Conservation (phyloP, 257 asterid species). For the Petrea volubilis region DNA sequence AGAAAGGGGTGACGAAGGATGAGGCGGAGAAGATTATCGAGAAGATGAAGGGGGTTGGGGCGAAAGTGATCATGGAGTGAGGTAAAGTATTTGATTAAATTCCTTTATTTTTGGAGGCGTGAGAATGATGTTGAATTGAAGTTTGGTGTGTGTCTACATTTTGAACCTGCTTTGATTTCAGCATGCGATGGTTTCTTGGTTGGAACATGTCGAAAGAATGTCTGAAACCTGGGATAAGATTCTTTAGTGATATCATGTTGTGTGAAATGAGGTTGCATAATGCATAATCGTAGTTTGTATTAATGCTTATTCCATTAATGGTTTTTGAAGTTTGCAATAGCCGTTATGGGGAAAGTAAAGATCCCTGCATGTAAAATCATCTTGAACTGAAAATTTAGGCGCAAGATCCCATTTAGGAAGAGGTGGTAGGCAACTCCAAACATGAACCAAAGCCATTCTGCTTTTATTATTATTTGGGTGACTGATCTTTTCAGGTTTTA, state of each 20-base stretch:
- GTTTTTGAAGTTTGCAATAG: not conserved
- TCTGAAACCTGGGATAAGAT: not conserved
- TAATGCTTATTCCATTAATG: not conserved
- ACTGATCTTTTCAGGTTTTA: not conserved
- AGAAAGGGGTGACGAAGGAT: conserved; percentile 93
- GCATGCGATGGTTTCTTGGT: not conserved
- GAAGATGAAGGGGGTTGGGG: conserved; percentile 86
- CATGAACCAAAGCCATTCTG: not conserved
- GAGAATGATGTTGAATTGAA: conserved; percentile 1
- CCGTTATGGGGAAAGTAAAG: not conserved
- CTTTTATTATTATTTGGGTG: not conserved
- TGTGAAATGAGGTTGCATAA: not conserved
- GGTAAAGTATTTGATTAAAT: conserved; percentile 36
- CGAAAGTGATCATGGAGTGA: conserved; percentile 82
- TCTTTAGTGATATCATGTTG: not conserved
- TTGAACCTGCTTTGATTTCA: not conserved
- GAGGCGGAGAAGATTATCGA: conserved; percentile 82
- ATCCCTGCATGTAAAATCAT: not conserved
- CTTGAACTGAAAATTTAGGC: not conserved
- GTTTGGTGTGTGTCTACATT: not conserved
- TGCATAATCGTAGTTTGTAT: not conserved
- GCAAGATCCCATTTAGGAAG: not conserved
- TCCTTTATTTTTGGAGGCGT: not conserved
- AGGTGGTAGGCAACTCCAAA: not conserved
- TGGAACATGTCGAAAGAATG: not conserved